Evolutionary conservation across 441 rosid species (phyloP).

Genomic region (Metrosideros polymorpha): DNA sequence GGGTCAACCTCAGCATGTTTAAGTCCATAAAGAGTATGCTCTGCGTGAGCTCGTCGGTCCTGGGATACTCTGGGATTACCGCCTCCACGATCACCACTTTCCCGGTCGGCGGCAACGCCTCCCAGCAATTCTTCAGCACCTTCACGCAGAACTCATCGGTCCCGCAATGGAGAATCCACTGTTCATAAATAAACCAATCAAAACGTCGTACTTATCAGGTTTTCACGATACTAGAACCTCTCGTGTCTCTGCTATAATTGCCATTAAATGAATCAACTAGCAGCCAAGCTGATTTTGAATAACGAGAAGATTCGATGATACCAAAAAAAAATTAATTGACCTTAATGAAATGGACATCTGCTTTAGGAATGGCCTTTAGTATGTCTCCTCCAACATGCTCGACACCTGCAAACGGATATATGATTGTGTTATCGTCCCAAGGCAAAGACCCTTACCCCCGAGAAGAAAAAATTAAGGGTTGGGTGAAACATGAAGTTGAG

Average conservation of each 20-base stretch:
- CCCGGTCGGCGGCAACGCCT: neutral
- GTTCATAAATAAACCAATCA: neutral
- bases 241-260: neutral
- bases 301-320: neutral
- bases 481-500: neutral
- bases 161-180: neutral
- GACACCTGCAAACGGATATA: neutral
- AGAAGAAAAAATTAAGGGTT: neutral
- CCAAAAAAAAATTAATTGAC: neutral
- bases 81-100: neutral
- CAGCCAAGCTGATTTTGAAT: neutral
- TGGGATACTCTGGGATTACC: neutral
- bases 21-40: neutral
- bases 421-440: neutral
- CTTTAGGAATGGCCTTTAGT: constrained; percentile 8
- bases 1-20: neutral
- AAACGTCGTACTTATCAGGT: neutral
- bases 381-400: constrained; percentile 17
- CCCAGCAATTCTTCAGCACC: neutral
- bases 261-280: neutral
- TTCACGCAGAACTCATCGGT: neutral
- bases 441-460: neutral
- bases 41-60: neutral
- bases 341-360: constrained; percentile 6
- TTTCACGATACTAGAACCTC: neutral